These are phyloP conservation scores for Suhomyces yuchorum DNA, from an alignment of 1,139 yeast species.

Conservation along the genomic window DNA sequence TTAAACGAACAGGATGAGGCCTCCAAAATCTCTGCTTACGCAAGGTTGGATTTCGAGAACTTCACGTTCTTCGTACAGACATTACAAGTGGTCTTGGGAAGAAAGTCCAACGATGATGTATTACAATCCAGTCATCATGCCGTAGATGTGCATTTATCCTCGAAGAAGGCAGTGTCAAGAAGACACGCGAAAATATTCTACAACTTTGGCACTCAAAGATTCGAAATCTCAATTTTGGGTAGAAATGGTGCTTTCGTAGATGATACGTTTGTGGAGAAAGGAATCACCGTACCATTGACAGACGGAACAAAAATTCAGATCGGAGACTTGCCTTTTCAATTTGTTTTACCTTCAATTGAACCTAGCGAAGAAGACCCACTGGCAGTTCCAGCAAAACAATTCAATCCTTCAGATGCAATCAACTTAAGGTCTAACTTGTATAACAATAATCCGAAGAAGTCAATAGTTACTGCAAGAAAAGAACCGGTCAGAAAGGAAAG, in stretches of 20 bases:
- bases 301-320: slow-evolving; percentile 88
- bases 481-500: slow-evolving; percentile 8
- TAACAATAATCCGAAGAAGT: slow-evolving; percentile 25
- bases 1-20: slow-evolving; percentile 22
- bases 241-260: slow-evolving; percentile 96
- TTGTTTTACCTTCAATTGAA: slow-evolving; percentile 68
- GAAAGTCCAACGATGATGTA: slow-evolving; percentile 70
- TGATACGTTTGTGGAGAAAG: slow-evolving; percentile 83
- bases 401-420: slow-evolving; percentile 57
- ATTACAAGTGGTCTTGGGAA: slow-evolving; percentile 86
- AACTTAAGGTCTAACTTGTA: slow-evolving; percentile 52
- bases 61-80: slow-evolving; percentile 96
- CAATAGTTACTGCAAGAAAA: slow-evolving; percentile 18
- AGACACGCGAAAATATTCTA: slow-evolving; percentile 93
- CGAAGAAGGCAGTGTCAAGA: slow-evolving; percentile 88
- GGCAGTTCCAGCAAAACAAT: slow-evolving; percentile 31
- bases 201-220: slow-evolving; percentile 91
- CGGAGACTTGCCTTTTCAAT: slow-evolving; percentile 86
- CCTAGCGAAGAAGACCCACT: slow-evolving; percentile 29
- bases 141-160: slow-evolving; percentile 89
- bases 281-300: slow-evolving; percentile 80
- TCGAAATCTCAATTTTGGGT: slow-evolving; percentile 87
- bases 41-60: slow-evolving; percentile 87
- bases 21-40: slow-evolving; percentile 84
- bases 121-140: slow-evolving; percentile 53